Evolutionary conservation across 495 filamentous ascomycete genomes (phyloP), one percentile per base, ranked within the genome.

Genomic region (Aspergillus carlsbadensis): DNA sequence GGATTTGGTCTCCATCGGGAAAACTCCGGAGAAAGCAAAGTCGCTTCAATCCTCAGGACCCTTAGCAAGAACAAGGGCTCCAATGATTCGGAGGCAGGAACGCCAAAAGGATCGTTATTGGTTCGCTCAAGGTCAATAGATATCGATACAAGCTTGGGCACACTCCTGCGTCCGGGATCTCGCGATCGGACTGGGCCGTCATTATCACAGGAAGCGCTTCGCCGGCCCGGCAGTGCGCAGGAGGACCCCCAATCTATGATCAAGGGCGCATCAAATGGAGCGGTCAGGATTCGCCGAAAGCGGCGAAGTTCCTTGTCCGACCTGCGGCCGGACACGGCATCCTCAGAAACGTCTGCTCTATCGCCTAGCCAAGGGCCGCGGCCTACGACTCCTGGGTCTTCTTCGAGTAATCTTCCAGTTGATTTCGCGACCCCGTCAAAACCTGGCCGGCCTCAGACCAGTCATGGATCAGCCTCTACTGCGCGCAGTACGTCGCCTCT

Each of bases 251-350:
- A 63, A 13, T 74, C 73, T 14, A 72, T 70, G 6, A 62, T 75
- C 37, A 58, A 64, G 44, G 70, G 68, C 0, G 65, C 74, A 35
- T 64, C 71, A 5, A 70, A 72, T 56, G 63, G 66, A 6, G 63
- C 69, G 56, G 79, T 65, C 80, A 77, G 60, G 43, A 48, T 64
- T 51, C 72, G 85, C 61, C 90, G 87, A 73, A 97, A 95, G 73
- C 80, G 94, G 57, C 86, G 94, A 61, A 96, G 92, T 70, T 97
- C 93, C 20, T 72, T 98, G 20, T 96, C 91, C 14, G 94, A 98
- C 65, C 75, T 98, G 24, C 88, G 89, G 64, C 78, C 76, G 39
- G 74, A 80, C 5, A 82, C 87, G 66, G 69, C 74, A 18, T 72
- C 69, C 21, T 66, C 71, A 36, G 71, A 71, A 33, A 56, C 64